These are phyloP conservation scores for Aphanomyces astaci DNA, from an alignment of 352 stramenopile genomes.

Conservation along the genomic window DNA sequence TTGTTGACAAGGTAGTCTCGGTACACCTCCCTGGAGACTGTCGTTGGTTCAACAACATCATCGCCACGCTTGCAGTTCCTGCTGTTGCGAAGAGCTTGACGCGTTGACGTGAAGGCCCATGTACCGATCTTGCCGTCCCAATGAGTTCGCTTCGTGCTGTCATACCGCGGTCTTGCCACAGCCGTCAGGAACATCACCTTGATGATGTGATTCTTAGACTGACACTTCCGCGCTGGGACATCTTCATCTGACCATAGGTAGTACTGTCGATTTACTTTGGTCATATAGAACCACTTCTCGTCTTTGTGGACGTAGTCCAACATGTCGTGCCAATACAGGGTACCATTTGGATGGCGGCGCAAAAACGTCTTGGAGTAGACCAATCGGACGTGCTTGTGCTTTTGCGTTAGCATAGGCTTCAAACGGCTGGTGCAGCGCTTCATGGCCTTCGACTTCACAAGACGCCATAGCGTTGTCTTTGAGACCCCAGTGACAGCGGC, in stretches of 20 bases:
- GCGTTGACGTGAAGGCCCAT: neutral
- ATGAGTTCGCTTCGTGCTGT: neutral
- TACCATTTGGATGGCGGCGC: neutral
- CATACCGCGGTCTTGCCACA: neutral
- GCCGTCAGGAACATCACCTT: slow-evolving; percentile 7
- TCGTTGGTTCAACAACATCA: neutral
- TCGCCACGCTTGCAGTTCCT: neutral
- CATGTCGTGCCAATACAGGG: neutral
- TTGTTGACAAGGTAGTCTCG: neutral
- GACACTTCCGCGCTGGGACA: neutral
- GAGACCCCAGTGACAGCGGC: neutral
- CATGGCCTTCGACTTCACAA: neutral
- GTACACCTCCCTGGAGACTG: neutral
- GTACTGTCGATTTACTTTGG: neutral
- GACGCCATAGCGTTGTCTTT: neutral
- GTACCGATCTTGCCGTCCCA: neutral
- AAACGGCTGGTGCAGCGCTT: neutral
- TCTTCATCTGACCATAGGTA: neutral
- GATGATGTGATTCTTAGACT: neutral
- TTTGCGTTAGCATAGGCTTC: neutral
- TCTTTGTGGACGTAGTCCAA: neutral
- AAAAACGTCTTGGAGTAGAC: neutral
- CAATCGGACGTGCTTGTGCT: neutral
- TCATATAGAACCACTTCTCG: neutral
- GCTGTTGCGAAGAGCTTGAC: neutral